These are phyloP conservation scores for Yamadazyma blattariae DNA, from an alignment of 1,139 yeast species.

Conservation along the genomic window DNA sequence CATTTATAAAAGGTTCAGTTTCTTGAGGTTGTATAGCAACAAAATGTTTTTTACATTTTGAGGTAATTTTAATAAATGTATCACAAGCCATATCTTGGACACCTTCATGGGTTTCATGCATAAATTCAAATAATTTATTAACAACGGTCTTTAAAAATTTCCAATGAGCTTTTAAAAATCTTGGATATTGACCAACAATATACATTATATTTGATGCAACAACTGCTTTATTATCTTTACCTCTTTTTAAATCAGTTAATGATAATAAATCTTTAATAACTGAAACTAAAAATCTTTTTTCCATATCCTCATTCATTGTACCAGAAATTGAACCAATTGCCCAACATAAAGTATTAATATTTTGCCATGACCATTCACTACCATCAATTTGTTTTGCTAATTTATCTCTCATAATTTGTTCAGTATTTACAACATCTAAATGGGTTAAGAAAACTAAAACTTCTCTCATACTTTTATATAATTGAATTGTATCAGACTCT, in stretches of 20 bases:
- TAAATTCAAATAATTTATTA: slow-evolving; percentile 90
- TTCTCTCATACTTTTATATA: slow-evolving; percentile 94
- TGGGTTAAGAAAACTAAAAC: slow-evolving; percentile 93
- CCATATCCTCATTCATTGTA: slow-evolving; percentile 98
- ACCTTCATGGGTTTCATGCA: slow-evolving; percentile 99
- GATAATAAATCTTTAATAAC: slow-evolving; percentile 90
- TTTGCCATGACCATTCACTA: slow-evolving; percentile 98
- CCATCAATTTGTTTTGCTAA: slow-evolving; percentile 92
- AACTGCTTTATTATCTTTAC: slow-evolving; percentile 97
- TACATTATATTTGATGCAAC: slow-evolving; percentile 99
- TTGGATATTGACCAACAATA: slow-evolving; percentile 97
- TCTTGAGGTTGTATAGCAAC: slow-evolving; percentile 86
- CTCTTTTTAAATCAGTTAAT: slow-evolving; percentile 92
- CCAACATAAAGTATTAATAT: slow-evolving; percentile 96
- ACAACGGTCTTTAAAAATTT: slow-evolving; percentile 93
- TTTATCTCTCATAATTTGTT: slow-evolving; percentile 88
- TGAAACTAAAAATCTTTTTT: slow-evolving; percentile 85
- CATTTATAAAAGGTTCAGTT: slow-evolving; percentile 88
- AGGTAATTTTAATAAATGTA: slow-evolving; percentile 92
- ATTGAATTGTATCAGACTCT: slow-evolving; percentile 93
- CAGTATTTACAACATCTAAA: slow-evolving; percentile 91
- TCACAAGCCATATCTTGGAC: slow-evolving; percentile 99
- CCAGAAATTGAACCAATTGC: slow-evolving; percentile 99
- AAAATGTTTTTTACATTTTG: slow-evolving; percentile 92
- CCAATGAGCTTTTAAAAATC: slow-evolving; percentile 98